phyloP scores from a whole-genome alignment of 164 flowering plant genomes.

The Santalum album region DNA sequence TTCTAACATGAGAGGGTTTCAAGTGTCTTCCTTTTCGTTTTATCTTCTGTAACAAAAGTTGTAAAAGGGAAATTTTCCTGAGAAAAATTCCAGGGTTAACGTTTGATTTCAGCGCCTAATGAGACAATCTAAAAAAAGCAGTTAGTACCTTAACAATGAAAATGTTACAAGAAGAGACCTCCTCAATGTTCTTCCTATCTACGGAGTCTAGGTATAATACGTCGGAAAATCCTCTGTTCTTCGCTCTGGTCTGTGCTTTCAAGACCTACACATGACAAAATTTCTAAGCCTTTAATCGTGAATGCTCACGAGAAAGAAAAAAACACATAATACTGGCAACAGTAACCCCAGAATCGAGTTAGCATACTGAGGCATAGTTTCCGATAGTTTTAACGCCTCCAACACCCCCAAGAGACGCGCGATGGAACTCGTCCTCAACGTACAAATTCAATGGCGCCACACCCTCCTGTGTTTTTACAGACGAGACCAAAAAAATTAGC shows the following conservation, averaged over 20 bases:
- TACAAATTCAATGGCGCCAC: constrained; percentile 53
- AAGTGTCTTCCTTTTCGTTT: too few species aligned
- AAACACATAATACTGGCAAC: neutral
- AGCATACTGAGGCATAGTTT: constrained; percentile 71
- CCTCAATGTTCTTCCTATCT: constrained; percentile 47
- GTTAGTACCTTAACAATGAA: constrained; percentile 57
- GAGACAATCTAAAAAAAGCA: too few species aligned
- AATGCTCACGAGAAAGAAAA: neutral
- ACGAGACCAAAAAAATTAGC: too few species aligned
- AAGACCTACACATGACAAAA: constrained; percentile 28
- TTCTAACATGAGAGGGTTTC: too few species aligned
- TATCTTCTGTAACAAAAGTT: neutral
- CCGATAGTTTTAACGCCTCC: constrained; percentile 73
- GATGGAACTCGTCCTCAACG: constrained; percentile 59
- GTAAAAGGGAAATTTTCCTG: neutral
- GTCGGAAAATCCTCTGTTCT: constrained; percentile 56
- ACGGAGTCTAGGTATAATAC: constrained; percentile 58
- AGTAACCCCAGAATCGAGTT: too few species aligned
- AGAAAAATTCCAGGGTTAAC: too few species aligned
- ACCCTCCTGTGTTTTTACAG: constrained; percentile 43
- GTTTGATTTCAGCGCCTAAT: too few species aligned
- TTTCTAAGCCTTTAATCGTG: neutral
- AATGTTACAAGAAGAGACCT: constrained; percentile 61
- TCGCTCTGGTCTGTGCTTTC: constrained; percentile 40
- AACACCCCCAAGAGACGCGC: constrained; percentile 75